These are phyloP conservation scores for Colletotrichum musae DNA, from an alignment of 2,329 filamentous ascomycete genomes.

Conservation along the genomic window DNA sequence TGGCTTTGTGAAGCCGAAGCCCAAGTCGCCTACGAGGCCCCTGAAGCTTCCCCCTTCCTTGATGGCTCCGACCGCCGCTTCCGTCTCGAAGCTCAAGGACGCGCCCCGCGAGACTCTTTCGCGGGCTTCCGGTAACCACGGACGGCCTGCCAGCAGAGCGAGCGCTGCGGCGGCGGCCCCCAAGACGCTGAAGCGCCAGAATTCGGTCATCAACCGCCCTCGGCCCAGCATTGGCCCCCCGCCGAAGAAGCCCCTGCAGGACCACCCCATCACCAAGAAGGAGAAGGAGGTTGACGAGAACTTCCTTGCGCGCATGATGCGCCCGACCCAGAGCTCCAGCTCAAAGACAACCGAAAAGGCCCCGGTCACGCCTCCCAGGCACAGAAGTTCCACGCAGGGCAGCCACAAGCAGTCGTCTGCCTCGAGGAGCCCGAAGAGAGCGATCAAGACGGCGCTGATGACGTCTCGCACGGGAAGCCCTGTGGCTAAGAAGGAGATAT, in stretches of 20 bases:
- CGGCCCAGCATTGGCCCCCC: slow-evolving; percentile 71
- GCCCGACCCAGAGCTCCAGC: slow-evolving; percentile 79
- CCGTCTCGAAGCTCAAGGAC: slow-evolving; percentile 71
- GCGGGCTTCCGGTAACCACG: slow-evolving; percentile 47
- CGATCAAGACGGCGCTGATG: slow-evolving; percentile 41
- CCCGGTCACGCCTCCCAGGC: slow-evolving; percentile 64
- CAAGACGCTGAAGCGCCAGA: slow-evolving; percentile 60
- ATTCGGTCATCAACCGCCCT: slow-evolving; percentile 59
- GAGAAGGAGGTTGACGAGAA: slow-evolving; percentile 74
- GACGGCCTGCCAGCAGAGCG: slow-evolving; percentile 63
- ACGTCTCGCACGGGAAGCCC: slow-evolving; percentile 32
- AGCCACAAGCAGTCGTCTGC: slow-evolving; percentile 44
- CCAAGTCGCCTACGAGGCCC: slow-evolving; percentile 79
- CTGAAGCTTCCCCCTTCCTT: slow-evolving; percentile 77
- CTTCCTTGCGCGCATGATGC: slow-evolving; percentile 87
- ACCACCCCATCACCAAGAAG: slow-evolving; percentile 62
- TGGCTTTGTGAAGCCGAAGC: slow-evolving; percentile 70
- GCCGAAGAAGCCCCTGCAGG: slow-evolving; percentile 69
- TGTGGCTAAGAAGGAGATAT: slow-evolving; percentile 16
- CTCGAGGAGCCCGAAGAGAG: slow-evolving; percentile 37
- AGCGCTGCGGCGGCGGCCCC: slow-evolving; percentile 52
- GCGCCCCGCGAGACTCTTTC: slow-evolving; percentile 45
- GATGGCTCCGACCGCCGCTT: slow-evolving; percentile 79
- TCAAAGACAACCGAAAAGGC: slow-evolving; percentile 77
- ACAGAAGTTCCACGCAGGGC: slow-evolving; percentile 45